phyloP scores from a whole-genome alignment of 2,329 filamentous ascomycete genomes.

The Cercospora zeina region DNA sequence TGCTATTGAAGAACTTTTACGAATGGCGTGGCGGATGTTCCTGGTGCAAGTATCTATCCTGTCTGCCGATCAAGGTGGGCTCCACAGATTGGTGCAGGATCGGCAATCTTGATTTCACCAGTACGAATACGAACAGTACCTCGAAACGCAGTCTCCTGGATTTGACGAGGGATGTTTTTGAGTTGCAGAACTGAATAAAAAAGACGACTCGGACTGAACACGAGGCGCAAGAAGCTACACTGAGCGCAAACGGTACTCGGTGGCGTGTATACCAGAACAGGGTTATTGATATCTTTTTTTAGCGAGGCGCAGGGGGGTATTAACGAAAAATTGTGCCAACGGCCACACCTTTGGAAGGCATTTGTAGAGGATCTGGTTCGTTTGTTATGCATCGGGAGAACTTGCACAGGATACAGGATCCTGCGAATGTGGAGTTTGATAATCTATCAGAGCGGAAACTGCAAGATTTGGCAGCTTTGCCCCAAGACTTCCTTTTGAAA shows the following conservation, averaged over 20 bases:
- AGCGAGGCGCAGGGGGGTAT: slow-evolving; percentile 12
- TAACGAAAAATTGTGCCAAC: slow-evolving; percentile 2
- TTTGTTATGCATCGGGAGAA: neutral
- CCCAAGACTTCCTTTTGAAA: too few relatives aligned
- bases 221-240: neutral
- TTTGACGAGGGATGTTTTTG: slow-evolving; percentile 21
- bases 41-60: slow-evolving; percentile 96
- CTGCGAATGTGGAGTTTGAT: too few relatives aligned
- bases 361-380: neutral
- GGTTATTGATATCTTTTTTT: slow-evolving; percentile 1
- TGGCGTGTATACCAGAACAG: neutral
- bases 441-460: too few relatives aligned
- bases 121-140: slow-evolving; percentile 24
- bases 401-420: neutral
- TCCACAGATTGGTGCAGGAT: slow-evolving; percentile 62
- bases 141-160: slow-evolving; percentile 25
- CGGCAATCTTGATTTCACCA: slow-evolving; percentile 44
- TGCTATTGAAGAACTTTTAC: slow-evolving; percentile 91
- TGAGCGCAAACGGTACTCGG: slow-evolving; percentile 2
- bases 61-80: slow-evolving; percentile 64
- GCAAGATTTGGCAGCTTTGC: too few relatives aligned
- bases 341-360: neutral
- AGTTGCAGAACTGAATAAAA: slow-evolving; percentile 1
- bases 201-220: neutral
- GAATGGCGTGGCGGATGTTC: slow-evolving; percentile 70